Conservation (phyloP, 306 rosid genomes). For the Astragalus glycyphyllos region DNA sequence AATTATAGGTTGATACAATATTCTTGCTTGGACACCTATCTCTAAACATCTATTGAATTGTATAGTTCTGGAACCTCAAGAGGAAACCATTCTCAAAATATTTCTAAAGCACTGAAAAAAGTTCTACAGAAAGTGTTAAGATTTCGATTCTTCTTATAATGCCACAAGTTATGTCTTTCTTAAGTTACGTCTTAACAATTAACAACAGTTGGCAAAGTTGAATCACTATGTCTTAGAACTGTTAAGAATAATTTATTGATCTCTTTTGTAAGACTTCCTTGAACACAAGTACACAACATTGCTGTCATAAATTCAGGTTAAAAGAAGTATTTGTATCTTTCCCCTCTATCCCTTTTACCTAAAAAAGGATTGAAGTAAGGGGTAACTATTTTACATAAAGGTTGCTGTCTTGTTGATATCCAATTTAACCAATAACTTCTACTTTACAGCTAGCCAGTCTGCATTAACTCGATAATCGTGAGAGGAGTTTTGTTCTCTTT, state of each 20-base stretch:
- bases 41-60: too few species aligned
- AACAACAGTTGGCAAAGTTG: background rate
- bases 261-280: constrained; percentile 8
- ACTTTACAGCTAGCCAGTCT: background rate
- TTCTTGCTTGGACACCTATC: too few species aligned
- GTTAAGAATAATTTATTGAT: background rate
- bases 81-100: too few species aligned
- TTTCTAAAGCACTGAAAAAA: too few species aligned
- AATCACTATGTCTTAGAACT: background rate
- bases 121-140: too few species aligned
- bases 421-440: constrained; percentile 16
- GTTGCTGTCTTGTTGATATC: constrained; percentile 20
- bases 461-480: constrained; percentile 1
- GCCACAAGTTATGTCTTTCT: too few species aligned
- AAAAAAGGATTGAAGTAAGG: background rate
- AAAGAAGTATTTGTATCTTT: background rate
- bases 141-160: too few species aligned
- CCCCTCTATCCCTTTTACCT: constrained; percentile 5
- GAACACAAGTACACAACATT: background rate
- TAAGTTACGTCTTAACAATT: background rate
- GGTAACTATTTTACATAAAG: constrained; percentile 15
- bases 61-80: too few species aligned
- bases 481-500: constrained; percentile 17
- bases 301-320: background rate
- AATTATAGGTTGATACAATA: too few species aligned